phyloP scores from a whole-genome alignment of 345 rosid genomes.

The Erucastrum elatum region DNA sequence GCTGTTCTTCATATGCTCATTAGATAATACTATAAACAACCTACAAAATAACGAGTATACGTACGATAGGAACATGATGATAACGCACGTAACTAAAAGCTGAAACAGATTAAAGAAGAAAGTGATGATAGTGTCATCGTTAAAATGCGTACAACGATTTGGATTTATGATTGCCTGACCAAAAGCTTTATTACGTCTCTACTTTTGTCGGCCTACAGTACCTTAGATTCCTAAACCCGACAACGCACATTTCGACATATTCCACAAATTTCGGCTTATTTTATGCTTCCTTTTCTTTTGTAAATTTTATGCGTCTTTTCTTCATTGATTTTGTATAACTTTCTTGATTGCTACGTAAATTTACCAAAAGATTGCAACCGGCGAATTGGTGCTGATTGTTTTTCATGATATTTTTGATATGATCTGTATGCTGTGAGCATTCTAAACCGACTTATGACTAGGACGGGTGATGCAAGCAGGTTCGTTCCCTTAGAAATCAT shows the following conservation, averaged over 20 bases:
- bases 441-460: not conserved
- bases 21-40: not conserved
- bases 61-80: slow-evolving; percentile 28
- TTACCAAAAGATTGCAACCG: slow-evolving; percentile 7
- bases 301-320: not conserved
- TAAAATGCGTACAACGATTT: slow-evolving; percentile 30
- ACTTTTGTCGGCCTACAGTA: slow-evolving; percentile 39
- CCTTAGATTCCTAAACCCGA: slow-evolving; percentile 36
- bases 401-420: not conserved
- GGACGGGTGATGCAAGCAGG: not conserved
- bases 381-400: not conserved
- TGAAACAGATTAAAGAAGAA: slow-evolving; percentile 24
- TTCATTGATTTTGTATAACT: not conserved
- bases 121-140: slow-evolving; percentile 13
- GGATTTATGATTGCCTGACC: slow-evolving; percentile 34
- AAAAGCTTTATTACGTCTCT: slow-evolving; percentile 31
- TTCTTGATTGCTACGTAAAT: slow-evolving; percentile 17
- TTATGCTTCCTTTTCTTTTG: not conserved
- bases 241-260: slow-evolving; percentile 39
- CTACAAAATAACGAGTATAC: not conserved
- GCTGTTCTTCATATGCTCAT: not conserved
- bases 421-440: not conserved
- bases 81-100: slow-evolving; percentile 37
- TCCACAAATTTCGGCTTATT: slow-evolving; percentile 39
- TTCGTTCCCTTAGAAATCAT: not conserved